Conservation (phyloP, 2,329 filamentous ascomycete genomes). For the Myriosclerotinia scirpicola region DNA sequence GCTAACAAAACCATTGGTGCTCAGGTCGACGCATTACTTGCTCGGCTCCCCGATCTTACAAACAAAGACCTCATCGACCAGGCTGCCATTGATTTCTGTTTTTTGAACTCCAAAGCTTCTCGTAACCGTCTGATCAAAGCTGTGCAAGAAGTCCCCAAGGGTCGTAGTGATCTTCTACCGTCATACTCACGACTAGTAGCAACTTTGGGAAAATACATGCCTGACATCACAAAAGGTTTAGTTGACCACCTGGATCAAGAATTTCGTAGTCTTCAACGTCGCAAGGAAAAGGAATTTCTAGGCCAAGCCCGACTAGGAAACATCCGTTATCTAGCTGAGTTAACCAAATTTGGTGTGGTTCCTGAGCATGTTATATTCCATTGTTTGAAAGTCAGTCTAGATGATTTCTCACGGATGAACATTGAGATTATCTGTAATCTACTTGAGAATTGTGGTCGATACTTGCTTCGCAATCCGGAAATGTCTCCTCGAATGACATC, state of each 20-base stretch:
- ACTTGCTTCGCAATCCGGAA: slow-evolving; percentile 87
- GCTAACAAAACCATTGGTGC: slow-evolving; percentile 97
- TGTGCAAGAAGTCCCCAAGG: slow-evolving; percentile 91
- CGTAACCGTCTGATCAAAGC: slow-evolving; percentile 91
- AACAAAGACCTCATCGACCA: slow-evolving; percentile 91
- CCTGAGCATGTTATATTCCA: slow-evolving; percentile 99
- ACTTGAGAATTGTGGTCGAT: slow-evolving; percentile 93
- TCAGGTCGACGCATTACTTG: slow-evolving; percentile 87
- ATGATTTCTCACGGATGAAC: slow-evolving; percentile 98
- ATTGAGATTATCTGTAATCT: slow-evolving; percentile 98
- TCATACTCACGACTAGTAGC: slow-evolving; percentile 91
- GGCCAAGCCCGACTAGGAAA: slow-evolving; percentile 92
- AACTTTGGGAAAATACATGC: slow-evolving; percentile 89
- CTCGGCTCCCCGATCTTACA: slow-evolving; percentile 85
- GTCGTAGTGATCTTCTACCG: slow-evolving; percentile 84
- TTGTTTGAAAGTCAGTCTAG: slow-evolving; percentile 93
- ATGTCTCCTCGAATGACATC: slow-evolving; percentile 90
- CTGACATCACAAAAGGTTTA: slow-evolving; percentile 87
- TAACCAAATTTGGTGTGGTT: slow-evolving; percentile 97
- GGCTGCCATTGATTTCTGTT: slow-evolving; percentile 94
- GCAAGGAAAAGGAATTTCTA: slow-evolving; percentile 96
- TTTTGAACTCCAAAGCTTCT: slow-evolving; percentile 96
- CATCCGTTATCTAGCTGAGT: slow-evolving; percentile 93
- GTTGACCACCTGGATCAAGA: slow-evolving; percentile 94
- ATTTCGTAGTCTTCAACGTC: slow-evolving; percentile 91